Percentiles rank a stretch among this genome's conserved stretches.
Evolutionary conservation across 2,329 filamentous ascomycete genomes (phyloP).

Genomic region (Aspergillus sp.): DNA sequence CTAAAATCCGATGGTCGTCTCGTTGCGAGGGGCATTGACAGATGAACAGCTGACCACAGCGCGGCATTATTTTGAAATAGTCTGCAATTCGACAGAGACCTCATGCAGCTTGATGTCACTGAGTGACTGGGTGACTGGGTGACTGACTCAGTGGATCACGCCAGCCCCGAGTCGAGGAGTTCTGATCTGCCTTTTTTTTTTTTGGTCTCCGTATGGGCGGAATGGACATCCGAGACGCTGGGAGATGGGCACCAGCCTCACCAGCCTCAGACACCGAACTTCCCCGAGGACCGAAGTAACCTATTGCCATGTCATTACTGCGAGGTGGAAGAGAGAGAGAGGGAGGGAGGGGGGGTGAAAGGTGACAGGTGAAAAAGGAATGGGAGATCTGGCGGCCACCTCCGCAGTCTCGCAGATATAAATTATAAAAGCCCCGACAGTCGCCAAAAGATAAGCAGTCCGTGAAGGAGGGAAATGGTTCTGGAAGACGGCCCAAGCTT

Average conservation of each 20-base stretch:
- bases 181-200: conserved; percentile 1
- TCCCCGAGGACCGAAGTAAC: too few species aligned
- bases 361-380: not conserved
- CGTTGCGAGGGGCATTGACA: not conserved
- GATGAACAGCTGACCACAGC: conserved; percentile 1
- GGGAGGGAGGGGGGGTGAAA: not conserved
- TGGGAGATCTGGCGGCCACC: not conserved
- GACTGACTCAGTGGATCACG: not conserved
- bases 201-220: not conserved
- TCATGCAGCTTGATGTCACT: conserved; percentile 25
- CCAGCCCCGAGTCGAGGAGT: not conserved
- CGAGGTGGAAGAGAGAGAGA: not conserved
- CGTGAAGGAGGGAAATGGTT: not conserved
- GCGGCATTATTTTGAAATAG: not conserved
- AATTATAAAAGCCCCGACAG: too few species aligned
- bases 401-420: too few species aligned
- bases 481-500: conserved; percentile 14
- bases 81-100: not conserved
- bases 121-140: too few species aligned
- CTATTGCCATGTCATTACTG: too few species aligned
- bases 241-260: not conserved
- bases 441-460: too few species aligned
- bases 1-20: not conserved
- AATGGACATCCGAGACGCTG: not conserved
- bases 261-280: not conserved